Conservation (phyloP, 192 early-diverging fungal species). For the Coemansia sp. region DNA sequence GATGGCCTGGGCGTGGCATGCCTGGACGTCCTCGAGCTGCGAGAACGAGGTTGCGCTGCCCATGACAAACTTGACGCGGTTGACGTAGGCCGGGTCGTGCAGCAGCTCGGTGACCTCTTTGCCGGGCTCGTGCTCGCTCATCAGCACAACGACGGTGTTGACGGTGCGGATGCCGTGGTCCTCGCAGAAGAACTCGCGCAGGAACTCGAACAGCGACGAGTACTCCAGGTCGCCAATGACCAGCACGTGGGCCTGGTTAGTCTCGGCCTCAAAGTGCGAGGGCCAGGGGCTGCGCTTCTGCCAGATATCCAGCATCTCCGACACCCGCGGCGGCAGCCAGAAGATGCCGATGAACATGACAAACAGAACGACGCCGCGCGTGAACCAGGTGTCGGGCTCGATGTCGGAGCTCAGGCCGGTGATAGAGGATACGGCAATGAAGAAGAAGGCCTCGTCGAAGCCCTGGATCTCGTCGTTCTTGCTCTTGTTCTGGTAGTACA, state of each 20-base stretch:
- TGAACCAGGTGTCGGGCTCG: slow-evolving; percentile 60
- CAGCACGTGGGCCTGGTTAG: slow-evolving; percentile 62
- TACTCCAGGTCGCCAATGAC: slow-evolving; percentile 68
- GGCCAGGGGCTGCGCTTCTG: slow-evolving; percentile 62
- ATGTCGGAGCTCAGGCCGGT: slow-evolving; percentile 71
- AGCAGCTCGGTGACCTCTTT: slow-evolving; percentile 61
- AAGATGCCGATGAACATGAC: slow-evolving; percentile 75
- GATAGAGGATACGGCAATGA: slow-evolving; percentile 60
- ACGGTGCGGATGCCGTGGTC: slow-evolving; percentile 71
- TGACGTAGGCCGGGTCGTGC: slow-evolving; percentile 67
- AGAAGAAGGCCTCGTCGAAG: slow-evolving; percentile 63
- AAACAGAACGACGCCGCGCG: slow-evolving; percentile 59
- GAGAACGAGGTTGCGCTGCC: slow-evolving; percentile 65
- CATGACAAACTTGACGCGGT: slow-evolving; percentile 69
- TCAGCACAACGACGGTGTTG: slow-evolving; percentile 67
- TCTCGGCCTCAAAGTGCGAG: slow-evolving; percentile 52
- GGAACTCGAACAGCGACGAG: slow-evolving; percentile 62
- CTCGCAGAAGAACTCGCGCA: slow-evolving; percentile 79
- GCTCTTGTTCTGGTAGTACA: slow-evolving; percentile 61
- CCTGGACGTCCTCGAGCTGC: slow-evolving; percentile 57
- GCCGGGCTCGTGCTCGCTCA: slow-evolving; percentile 60
- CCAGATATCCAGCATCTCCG: slow-evolving; percentile 66
- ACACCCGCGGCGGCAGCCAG: slow-evolving; percentile 64
- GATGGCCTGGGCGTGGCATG: slow-evolving; percentile 57
- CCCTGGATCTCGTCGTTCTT: slow-evolving; percentile 47